These are phyloP conservation scores for Pythium periplocum DNA, from an alignment of 352 stramenopile genomes.

Conservation along the genomic window DNA sequence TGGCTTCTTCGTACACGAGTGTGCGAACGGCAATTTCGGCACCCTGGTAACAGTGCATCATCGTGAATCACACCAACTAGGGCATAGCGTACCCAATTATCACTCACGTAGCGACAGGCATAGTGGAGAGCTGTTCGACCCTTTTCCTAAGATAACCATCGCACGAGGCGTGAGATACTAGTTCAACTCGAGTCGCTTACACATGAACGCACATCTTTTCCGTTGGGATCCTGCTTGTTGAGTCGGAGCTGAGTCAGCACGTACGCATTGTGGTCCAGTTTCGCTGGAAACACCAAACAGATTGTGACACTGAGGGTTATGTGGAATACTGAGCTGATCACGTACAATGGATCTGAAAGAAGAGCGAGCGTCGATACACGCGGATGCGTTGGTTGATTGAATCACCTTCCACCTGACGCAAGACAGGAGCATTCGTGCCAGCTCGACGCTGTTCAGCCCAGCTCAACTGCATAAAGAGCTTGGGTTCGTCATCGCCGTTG, in stretches of 20 bases:
- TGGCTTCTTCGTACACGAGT: conserved; percentile 65
- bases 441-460: conserved; percentile 55
- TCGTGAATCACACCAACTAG: background rate
- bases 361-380: conserved; percentile 63
- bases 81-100: background rate
- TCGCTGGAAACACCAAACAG: conserved; percentile 23
- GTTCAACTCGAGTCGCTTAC: background rate
- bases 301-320: background rate
- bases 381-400: conserved; percentile 60
- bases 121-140: conserved; percentile 70
- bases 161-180: background rate
- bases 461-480: conserved; percentile 71
- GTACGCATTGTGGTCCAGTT: conserved; percentile 67
- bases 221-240: conserved; percentile 65
- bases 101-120: conserved; percentile 54
- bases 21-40: conserved; percentile 44
- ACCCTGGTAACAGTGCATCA: conserved; percentile 22
- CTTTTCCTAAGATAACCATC: conserved; percentile 42
- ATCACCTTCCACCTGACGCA: conserved; percentile 70
- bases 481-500: conserved; percentile 33
- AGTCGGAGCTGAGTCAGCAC: conserved; percentile 53
- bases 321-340: background rate
- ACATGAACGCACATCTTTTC: conserved; percentile 45
- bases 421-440: conserved; percentile 52
- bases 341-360: conserved; percentile 75